Percentiles rank a stretch among this genome's conserved stretches.
These are phyloP conservation scores for Truncatella angustata DNA, from an alignment of 2,329 filamentous ascomycete species.

Conservation along the genomic window DNA sequence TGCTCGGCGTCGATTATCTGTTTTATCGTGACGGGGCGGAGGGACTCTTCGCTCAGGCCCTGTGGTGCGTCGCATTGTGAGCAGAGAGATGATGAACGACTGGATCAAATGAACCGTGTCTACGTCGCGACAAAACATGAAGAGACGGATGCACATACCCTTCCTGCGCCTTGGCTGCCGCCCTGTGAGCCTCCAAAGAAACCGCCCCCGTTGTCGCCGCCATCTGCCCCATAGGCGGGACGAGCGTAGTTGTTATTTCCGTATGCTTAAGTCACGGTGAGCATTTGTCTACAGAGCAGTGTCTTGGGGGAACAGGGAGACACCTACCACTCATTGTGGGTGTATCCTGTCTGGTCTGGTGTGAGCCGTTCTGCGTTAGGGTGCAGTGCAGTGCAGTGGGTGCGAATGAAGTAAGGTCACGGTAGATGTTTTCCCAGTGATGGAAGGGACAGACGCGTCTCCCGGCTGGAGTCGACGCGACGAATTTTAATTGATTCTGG, in stretches of 20 bases:
- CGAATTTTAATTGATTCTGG: slow-evolving; percentile 12
- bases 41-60: slow-evolving; percentile 75
- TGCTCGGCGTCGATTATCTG: slow-evolving; percentile 83
- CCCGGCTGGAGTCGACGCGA: slow-evolving; percentile 7
- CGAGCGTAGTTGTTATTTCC: slow-evolving; percentile 7
- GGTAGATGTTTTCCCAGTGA: background rate
- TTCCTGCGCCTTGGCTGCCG: slow-evolving; percentile 47
- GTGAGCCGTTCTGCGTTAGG: background rate
- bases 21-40: slow-evolving; percentile 93
- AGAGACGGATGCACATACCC: slow-evolving; percentile 16
- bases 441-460: slow-evolving; percentile 11
- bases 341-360: too few relatives aligned
- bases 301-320: too few relatives aligned
- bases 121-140: background rate
- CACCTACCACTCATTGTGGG: slow-evolving; percentile 7
- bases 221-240: slow-evolving; percentile 20
- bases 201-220: slow-evolving; percentile 60
- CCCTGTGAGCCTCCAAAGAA: slow-evolving; percentile 58
- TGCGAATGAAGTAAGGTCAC: background rate
- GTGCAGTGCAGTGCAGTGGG: background rate
- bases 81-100: background rate
- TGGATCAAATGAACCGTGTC: background rate
- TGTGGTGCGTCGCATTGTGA: slow-evolving; percentile 22
- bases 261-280: background rate
- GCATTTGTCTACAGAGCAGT: too few relatives aligned